Base-by-base conservation (phyloP, 2,329 filamentous ascomycete genomes). In the Clonostachys byssicola region DNA sequence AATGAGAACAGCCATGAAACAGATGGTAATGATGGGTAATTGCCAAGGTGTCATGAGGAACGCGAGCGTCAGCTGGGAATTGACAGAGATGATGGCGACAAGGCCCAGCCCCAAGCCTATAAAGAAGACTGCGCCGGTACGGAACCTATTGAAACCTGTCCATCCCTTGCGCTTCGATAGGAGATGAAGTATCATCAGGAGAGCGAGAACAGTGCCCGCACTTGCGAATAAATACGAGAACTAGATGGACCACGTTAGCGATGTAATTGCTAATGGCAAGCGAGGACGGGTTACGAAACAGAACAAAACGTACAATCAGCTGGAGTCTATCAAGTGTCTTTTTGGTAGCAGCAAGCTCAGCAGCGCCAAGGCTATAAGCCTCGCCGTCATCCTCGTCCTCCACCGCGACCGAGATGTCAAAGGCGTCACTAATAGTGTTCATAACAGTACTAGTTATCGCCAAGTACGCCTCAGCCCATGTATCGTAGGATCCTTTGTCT, bases 381-480 rank as follows among this genome's bases (percentile, higher is more conserved):
- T 8, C 10, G 23, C 8, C 8, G 23, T 30, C 23, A 30, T 30
- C 23, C 8, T 30, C 23, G 23, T 30, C 23, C 23, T 30, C 23
- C 23, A 30, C 23, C 8, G 23, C 51, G 35, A 46, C 44, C 8
- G 59, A 33, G 0, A 46, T 35, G 5, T 47, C 45, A 10, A 47
- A 14, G 12, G 54, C 51, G 13, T 51, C 45, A 12, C 59, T 44
- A 1, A 52, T 42, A 12, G 46, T 34, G 33, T 52, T 43, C 2
- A 51, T 30, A 30, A 5, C 48, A 46, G 7, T 65, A 20, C n/a
- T 53, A 42, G 6, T 52, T 50, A 12, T 64, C 34, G 3, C 59
- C 57, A 23, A 60, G n/a, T 65, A 51, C 14, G 72, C 59, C 51
- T 73, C 72, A 18, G 62, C 63, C 65, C 68, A 74, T 44, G 71